Evolutionary conservation across 768 basidiomycete genomes (phyloP).

Genomic region (Lactifluus subvellereus): DNA sequence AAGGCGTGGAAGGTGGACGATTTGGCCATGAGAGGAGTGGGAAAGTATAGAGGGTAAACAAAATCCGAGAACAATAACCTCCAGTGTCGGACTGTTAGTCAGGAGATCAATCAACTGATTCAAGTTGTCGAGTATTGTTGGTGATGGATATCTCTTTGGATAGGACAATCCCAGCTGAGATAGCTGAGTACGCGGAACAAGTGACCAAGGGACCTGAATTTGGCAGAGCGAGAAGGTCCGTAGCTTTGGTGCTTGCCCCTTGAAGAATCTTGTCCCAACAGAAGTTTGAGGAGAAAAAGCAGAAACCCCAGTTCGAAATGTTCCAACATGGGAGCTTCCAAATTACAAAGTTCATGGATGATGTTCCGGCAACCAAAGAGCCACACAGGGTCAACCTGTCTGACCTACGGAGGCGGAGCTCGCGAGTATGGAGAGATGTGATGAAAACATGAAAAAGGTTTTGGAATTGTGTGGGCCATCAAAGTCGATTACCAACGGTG

Average conservation of each 20-base stretch:
- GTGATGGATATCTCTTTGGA: not conserved
- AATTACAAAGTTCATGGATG: not conserved
- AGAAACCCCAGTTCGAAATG: constrained; percentile 4
- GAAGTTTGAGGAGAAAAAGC: not conserved
- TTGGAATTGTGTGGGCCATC: not conserved
- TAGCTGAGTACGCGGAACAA: constrained; percentile 6
- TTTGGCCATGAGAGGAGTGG: not conserved
- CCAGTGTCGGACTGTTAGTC: not conserved
- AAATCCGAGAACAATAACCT: not conserved
- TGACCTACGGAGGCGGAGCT: not conserved
- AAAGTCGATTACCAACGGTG: constrained; percentile 2
- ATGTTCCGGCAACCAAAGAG: accelerated
- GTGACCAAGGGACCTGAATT: not conserved
- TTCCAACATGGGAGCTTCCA: constrained; percentile 2
- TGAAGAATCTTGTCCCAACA: not conserved
- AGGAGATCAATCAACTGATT: constrained; percentile 2
- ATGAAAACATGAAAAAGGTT: not conserved
- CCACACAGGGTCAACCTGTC: not conserved
- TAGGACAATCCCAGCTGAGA: constrained; percentile 2
- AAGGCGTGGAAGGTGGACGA: constrained; percentile 9
- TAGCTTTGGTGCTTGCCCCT: constrained; percentile 3
- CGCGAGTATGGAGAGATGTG: constrained; percentile 8
- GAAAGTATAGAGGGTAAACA: constrained; percentile 1
- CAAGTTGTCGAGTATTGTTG: not conserved
- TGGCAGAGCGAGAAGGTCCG: not conserved